A percentile compares a stretch with the other conserved stretches of the same genome.
Evolutionary conservation across 2,329 filamentous ascomycete species (phyloP).

Genomic region (Cyphellophora attinorum): DNA sequence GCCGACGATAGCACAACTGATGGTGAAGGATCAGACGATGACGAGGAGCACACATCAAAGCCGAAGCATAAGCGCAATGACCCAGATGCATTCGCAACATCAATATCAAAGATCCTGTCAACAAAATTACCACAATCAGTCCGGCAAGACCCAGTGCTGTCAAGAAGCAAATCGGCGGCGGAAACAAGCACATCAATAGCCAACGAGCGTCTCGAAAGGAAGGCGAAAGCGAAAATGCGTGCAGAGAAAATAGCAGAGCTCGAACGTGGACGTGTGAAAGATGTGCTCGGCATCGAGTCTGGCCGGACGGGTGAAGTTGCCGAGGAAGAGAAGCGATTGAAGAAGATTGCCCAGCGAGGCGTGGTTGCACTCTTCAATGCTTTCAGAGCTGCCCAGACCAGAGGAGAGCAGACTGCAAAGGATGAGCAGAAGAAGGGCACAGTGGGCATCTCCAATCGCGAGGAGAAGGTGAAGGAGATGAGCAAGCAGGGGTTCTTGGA

Average conservation of each 20-base stretch:
- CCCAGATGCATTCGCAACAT: conserved; percentile 80
- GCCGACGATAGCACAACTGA: conserved; percentile 31
- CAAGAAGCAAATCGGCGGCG: conserved; percentile 66
- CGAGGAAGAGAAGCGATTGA: conserved; percentile 68
- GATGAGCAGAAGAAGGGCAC: conserved; percentile 61
- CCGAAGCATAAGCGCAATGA: conserved; percentile 68
- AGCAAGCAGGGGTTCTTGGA: conserved; percentile 95
- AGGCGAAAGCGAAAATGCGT: conserved; percentile 67
- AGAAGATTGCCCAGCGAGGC: conserved; percentile 84
- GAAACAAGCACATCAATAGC: conserved; percentile 62
- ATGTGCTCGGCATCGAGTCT: conserved; percentile 62
- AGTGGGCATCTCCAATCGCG: conserved; percentile 67
- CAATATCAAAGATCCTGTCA: conserved; percentile 82
- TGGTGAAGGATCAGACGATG: conserved; percentile 29
- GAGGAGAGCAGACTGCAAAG: conserved; percentile 61
- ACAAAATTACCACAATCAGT: conserved; percentile 78
- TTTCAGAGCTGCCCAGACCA: conserved; percentile 82
- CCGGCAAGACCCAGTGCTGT: conserved; percentile 81
- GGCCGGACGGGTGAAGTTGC: conserved; percentile 42
- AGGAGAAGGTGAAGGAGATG: conserved; percentile 90
- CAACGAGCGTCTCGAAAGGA: conserved; percentile 70
- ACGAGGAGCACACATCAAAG: conserved; percentile 28
- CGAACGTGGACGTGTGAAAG: conserved; percentile 80
- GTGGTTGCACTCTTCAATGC: conserved; percentile 96
- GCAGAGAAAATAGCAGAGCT: conserved; percentile 69